Base-by-base conservation (phyloP, 805 yeast species). In the Lipomyces yamadae region DNA sequence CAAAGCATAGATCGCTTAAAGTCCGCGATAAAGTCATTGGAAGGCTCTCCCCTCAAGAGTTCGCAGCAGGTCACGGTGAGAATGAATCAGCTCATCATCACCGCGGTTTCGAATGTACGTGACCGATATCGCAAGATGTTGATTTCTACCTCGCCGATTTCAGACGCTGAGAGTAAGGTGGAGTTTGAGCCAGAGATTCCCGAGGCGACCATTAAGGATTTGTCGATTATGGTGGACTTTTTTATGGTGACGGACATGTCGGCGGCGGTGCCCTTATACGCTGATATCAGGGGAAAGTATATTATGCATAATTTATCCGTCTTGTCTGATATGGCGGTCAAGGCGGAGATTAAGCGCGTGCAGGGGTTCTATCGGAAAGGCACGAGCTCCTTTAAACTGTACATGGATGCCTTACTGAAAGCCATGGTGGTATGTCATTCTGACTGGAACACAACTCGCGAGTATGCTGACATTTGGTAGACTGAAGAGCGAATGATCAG, bases 1-100 rank as follows among this genome's bases (percentile, higher is more conserved):
- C 69, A 70, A n/a, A 69, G 75, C 6, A 64, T 77, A 24, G 48
- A 56, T 15, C 69, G 70, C 29, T 68, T 77, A 24, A 63, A 69
- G 42, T 62, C 59, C 3, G 76, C 77, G 1, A 66, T 71, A 24
- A 65, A 62, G 32, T 69, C 75, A 11, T 66, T 78, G 30, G 68
- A 68, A 11, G 66, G 68, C 10, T 70, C 76, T 15, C 64, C 73
- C n/a, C 67, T 76, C 35, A 52, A 65, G 34, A 60, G 69, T 42
- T 62, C 72, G 8, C 65, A 64, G 29, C 64, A 65, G 35, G 68
- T 64, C 15, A 56, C 39, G 4, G 34, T 58, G 7, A 66, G 60
- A 32, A 68, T 65, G 69, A 62, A 60, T 30, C 70, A 68, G 58
- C 60, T 68, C 10, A 66, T 61, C 18, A 54, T 29, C 3, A 32